A percentile compares a stretch with the other conserved stretches of the same genome.
Conservation (phyloP, 2,329 filamentous ascomycete species). For the Pseudogymnoascus destructans region DNA sequence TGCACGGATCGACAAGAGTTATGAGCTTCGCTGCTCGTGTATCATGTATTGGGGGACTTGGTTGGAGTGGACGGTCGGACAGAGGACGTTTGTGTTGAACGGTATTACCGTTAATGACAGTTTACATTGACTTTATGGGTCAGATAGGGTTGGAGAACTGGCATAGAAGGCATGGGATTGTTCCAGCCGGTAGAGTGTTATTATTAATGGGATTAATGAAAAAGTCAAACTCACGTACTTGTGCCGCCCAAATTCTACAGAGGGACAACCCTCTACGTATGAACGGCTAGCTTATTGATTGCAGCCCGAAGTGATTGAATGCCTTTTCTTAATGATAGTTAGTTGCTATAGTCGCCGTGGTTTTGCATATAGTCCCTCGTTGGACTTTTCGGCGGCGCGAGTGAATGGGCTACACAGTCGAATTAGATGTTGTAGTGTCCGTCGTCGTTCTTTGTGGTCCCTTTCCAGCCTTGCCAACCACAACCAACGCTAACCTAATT, state of each 20-base stretch:
- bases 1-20: background rate
- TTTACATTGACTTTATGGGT: background rate
- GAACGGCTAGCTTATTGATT: background rate
- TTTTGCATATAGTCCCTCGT: background rate
- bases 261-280: too few relatives aligned
- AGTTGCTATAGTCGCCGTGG: background rate
- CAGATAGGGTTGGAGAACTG: background rate
- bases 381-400: background rate
- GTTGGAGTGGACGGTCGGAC: background rate
- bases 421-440: background rate
- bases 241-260: too few relatives aligned
- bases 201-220: slow-evolving; percentile 5
- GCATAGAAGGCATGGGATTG: slow-evolving; percentile 2
- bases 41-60: background rate
- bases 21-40: slow-evolving; percentile 4
- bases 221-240: background rate
- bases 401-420: background rate
- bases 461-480: slow-evolving; percentile 5
- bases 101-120: slow-evolving; percentile 1
- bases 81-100: background rate
- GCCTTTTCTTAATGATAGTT: background rate
- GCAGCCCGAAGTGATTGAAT: background rate
- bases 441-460: background rate
- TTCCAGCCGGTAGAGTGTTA: slow-evolving; percentile 5
- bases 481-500: background rate